Percentiles rank a stretch among this genome's conserved stretches.
phyloP scores from a whole-genome alignment of 192 early-diverging fungal genomes.

The Backusella circina region DNA sequence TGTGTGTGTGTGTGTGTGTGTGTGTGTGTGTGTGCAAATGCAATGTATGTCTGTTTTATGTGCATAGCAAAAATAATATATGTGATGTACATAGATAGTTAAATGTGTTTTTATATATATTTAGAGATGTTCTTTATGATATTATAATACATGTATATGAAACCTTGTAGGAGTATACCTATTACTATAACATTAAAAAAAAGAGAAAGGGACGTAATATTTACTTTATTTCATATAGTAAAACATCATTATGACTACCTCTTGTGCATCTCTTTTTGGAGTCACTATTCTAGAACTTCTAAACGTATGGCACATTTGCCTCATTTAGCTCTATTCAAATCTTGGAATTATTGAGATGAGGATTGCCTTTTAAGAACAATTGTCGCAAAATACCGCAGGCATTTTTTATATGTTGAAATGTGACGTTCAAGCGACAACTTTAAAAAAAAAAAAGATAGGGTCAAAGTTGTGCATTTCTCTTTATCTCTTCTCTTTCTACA shows the following conservation, averaged over 20 bases:
- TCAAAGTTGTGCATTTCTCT: background rate
- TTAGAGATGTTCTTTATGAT: background rate
- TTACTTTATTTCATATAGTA: no score
- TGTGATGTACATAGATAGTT: background rate
- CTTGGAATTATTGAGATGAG: background rate
- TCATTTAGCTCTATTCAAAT: background rate
- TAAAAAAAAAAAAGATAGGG: no score
- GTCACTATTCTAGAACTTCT: background rate
- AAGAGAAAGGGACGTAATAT: background rate
- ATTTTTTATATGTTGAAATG: background rate
- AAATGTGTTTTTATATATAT: background rate
- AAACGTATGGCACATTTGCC: background rate
- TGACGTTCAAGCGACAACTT: background rate
- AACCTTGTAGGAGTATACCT: no score
- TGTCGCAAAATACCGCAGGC: background rate
- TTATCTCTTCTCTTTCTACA: background rate
- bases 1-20: no score
- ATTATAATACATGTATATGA: background rate
- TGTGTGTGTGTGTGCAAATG: background rate
- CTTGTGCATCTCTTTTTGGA: background rate
- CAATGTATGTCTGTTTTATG: background rate
- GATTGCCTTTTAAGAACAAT: background rate
- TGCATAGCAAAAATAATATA: slow-evolving; percentile 16
- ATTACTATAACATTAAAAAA: background rate
- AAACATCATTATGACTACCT: background rate